Conservation (phyloP, 192 early-diverging fungal genomes). For the Mortierella claussenii region DNA sequence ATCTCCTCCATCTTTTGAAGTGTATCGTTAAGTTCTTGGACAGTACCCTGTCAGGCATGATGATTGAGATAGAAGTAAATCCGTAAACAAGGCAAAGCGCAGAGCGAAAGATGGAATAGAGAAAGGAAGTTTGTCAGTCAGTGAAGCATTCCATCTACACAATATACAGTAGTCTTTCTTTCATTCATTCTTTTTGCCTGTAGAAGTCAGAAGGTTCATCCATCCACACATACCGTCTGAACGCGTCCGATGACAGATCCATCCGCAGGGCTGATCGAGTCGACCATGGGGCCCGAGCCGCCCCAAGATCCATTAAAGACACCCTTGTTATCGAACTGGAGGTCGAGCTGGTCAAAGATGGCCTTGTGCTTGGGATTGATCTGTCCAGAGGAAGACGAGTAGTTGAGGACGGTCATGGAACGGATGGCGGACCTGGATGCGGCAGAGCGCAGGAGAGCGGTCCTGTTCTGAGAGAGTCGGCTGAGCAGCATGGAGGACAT, state of each 20-base stretch:
- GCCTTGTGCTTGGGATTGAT: slow-evolving; percentile 55
- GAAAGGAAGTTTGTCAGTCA: background rate
- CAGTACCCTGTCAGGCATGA: slow-evolving; percentile 47
- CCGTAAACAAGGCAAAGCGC: background rate
- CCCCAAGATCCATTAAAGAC: slow-evolving; percentile 83
- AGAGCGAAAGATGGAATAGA: background rate
- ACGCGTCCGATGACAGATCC: slow-evolving; percentile 87
- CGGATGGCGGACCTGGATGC: slow-evolving; percentile 39
- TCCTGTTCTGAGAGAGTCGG: slow-evolving; percentile 35
- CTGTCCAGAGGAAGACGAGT: slow-evolving; percentile 34
- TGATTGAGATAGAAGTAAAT: no score
- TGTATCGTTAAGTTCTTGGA: slow-evolving; percentile 70
- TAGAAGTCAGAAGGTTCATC: background rate
- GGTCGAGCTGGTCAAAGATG: slow-evolving; percentile 67
- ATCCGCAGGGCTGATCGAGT: slow-evolving; percentile 80
- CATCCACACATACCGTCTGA: slow-evolving; percentile 63
- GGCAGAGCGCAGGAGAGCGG: slow-evolving; percentile 29
- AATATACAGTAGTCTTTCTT: background rate
- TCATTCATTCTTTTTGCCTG: background rate
- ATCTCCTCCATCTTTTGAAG: slow-evolving; percentile 72
- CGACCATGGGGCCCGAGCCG: slow-evolving; percentile 69
- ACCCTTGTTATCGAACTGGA: slow-evolving; percentile 76
- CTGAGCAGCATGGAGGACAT: slow-evolving; percentile 43
- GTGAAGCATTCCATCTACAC: no score
- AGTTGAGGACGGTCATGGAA: slow-evolving; percentile 52